Conservation (phyloP, 305 asterid species). For the Stenogyne calaminthoides region DNA sequence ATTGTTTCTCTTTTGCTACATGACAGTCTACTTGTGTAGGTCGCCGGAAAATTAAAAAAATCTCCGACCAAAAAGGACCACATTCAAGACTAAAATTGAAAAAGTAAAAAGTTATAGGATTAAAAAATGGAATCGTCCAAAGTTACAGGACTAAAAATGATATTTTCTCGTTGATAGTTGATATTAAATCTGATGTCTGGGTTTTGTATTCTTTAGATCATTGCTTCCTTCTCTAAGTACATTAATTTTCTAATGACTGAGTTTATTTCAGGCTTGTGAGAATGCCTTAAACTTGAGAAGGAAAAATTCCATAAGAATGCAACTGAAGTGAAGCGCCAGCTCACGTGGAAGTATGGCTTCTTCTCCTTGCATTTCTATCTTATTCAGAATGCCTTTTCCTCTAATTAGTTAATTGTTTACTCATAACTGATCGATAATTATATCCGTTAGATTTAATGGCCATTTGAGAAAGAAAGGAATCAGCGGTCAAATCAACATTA, state of each 20-base stretch:
- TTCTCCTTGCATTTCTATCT: constrained; percentile 27
- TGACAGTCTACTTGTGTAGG: no score
- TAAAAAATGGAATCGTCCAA: no score
- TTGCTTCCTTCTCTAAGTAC: constrained; percentile 18
- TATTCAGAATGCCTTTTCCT: constrained; percentile 16
- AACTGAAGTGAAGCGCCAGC: constrained; percentile 58
- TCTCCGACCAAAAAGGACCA: no score
- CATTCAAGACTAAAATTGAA: no score
- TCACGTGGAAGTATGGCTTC: constrained; percentile 84
- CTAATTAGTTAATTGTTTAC: constrained; percentile 12
- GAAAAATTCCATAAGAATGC: constrained; percentile 78
- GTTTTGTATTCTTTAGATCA: background rate
- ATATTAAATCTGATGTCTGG: background rate
- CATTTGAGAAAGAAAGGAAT: constrained; percentile 90
- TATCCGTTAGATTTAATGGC: constrained; percentile 72
- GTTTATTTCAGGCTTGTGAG: constrained; percentile 66
- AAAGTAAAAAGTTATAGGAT: no score
- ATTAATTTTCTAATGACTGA: background rate
- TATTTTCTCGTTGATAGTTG: no score
- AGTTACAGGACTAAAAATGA: no score
- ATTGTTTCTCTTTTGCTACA: no score
- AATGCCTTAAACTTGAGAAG: constrained; percentile 58
- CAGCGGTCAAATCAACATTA: constrained; percentile 77
- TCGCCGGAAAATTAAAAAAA: no score
- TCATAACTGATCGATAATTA: constrained; percentile 7